phyloP scores from a whole-genome alignment of 2,329 filamentous ascomycete species.

The Basipetospora chlamydospora region DNA sequence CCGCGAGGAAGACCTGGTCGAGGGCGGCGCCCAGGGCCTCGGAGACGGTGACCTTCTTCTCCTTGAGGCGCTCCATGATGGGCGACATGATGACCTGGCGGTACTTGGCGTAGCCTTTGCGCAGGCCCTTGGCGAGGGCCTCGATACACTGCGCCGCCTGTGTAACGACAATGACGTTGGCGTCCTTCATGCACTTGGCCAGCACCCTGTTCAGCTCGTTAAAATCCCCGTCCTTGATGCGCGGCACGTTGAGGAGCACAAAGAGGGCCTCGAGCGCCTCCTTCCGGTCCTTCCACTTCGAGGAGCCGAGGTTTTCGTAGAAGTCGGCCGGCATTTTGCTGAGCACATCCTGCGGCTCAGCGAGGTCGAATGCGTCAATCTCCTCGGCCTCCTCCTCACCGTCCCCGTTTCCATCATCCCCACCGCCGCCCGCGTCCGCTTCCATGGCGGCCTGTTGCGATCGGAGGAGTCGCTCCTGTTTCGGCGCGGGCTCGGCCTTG shows the following conservation, averaged over 20 bases:
- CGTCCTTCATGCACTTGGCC: conserved; percentile 97
- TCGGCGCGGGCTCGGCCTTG: conserved; percentile 73
- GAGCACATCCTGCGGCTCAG: conserved; percentile 76
- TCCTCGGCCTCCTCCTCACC: conserved; percentile 46
- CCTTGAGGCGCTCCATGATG: conserved; percentile 90
- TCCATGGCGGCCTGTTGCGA: conserved; percentile 77
- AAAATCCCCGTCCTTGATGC: conserved; percentile 84
- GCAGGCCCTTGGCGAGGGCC: conserved; percentile 70
- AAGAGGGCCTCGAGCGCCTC: conserved; percentile 78
- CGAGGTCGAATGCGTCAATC: conserved; percentile 67
- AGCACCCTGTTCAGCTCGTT: conserved; percentile 70
- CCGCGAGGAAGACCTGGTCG: conserved; percentile 52
- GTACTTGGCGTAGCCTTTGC: conserved; percentile 66
- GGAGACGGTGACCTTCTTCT: conserved; percentile 83
- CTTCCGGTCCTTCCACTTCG: conserved; percentile 98
- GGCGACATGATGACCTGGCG: conserved; percentile 67
- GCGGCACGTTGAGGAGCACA: conserved; percentile 63
- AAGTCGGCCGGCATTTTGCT: conserved; percentile 73
- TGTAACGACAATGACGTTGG: conserved; percentile 88
- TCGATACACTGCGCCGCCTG: conserved; percentile 90
- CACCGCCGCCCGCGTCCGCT: conserved; percentile 36
- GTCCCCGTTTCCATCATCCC: conserved; percentile 32
- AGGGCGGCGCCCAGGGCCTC: conserved; percentile 79
- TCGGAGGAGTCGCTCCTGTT: conserved; percentile 76
- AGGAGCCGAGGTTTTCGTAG: conserved; percentile 67